Conservation (phyloP, 139 green algal genomes). For the Diplosphaera chodatii region DNA sequence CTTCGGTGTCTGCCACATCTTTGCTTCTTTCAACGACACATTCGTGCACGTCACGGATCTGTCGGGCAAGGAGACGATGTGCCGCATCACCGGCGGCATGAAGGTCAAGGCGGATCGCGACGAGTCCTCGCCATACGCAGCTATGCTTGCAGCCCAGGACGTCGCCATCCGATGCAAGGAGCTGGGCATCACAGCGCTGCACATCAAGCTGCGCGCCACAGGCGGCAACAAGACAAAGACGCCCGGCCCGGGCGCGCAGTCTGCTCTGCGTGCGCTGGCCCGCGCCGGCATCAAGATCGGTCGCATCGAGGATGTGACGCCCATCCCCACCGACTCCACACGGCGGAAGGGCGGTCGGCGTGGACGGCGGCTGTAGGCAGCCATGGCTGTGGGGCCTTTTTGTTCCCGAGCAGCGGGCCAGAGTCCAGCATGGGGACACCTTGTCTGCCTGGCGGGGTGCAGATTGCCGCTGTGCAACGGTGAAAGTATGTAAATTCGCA, state of each 20-base stretch:
- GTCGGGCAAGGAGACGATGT: constrained; percentile 96
- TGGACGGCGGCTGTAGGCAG: constrained; percentile 81
- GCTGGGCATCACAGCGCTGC: constrained; percentile 93
- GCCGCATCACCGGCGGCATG: constrained; percentile 96
- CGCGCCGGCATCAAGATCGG: constrained; percentile 99
- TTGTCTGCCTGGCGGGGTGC: too few species aligned
- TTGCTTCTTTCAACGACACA: constrained; percentile 99
- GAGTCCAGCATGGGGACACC: too few species aligned
- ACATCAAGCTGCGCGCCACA: constrained; percentile 99
- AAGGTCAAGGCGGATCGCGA: constrained; percentile 99
- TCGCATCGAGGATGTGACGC: constrained; percentile 99
- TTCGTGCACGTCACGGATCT: constrained; percentile 99
- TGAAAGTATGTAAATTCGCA: too few species aligned
- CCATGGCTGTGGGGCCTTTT: not conserved
- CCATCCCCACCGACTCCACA: constrained; percentile 96
- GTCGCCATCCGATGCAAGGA: constrained; percentile 96
- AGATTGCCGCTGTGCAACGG: too few species aligned
- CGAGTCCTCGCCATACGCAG: constrained; percentile 97
- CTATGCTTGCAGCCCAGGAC: constrained; percentile 99
- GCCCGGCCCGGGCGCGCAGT: constrained; percentile 94
- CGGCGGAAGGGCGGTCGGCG: constrained; percentile 95
- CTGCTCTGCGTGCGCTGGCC: constrained; percentile 93
- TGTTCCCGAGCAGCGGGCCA: too few species aligned
- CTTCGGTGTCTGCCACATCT: constrained; percentile 99
- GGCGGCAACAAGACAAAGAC: constrained; percentile 99